Percentiles rank a stretch among this genome's conserved stretches.
These are phyloP conservation scores for Boletus speciosus DNA, from an alignment of 768 basidiomycete genomes.

Conservation along the genomic window DNA sequence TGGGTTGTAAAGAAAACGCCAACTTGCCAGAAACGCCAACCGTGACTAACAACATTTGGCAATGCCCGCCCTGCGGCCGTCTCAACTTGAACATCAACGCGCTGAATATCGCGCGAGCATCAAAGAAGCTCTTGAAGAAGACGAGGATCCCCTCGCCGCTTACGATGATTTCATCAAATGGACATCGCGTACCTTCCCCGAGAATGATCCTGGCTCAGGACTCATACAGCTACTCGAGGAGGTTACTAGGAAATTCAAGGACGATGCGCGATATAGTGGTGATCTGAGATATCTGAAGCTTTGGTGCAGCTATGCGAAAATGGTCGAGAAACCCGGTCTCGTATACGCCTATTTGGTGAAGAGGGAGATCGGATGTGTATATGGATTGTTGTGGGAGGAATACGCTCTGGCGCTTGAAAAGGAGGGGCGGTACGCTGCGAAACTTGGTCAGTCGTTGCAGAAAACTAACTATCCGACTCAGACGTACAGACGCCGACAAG, in stretches of 20 bases:
- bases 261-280: constrained; percentile 79
- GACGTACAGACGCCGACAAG: constrained; percentile 72
- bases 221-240: constrained; percentile 81
- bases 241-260: constrained; percentile 75
- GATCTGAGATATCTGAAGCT: constrained; percentile 90
- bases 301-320: constrained; percentile 84
- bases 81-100: constrained; percentile 31
- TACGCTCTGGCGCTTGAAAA: constrained; percentile 79
- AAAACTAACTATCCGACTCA: constrained; percentile 30
- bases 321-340: constrained; percentile 65
- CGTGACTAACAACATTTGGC: background rate
- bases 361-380: constrained; percentile 71
- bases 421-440: constrained; percentile 60
- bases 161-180: constrained; percentile 89
- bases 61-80: constrained; percentile 26
- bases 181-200: constrained; percentile 78
- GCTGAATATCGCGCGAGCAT: constrained; percentile 38
- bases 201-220: constrained; percentile 65
- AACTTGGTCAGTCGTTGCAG: constrained; percentile 1
- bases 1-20: constrained; percentile 14
- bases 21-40: constrained; percentile 5
- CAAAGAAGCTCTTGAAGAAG: constrained; percentile 56
- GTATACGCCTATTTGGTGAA: constrained; percentile 73
- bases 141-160: constrained; percentile 82
- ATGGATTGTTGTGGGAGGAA: constrained; percentile 85